Conservation (phyloP, 345 rosid genomes). For the Ceriops tagal region DNA sequence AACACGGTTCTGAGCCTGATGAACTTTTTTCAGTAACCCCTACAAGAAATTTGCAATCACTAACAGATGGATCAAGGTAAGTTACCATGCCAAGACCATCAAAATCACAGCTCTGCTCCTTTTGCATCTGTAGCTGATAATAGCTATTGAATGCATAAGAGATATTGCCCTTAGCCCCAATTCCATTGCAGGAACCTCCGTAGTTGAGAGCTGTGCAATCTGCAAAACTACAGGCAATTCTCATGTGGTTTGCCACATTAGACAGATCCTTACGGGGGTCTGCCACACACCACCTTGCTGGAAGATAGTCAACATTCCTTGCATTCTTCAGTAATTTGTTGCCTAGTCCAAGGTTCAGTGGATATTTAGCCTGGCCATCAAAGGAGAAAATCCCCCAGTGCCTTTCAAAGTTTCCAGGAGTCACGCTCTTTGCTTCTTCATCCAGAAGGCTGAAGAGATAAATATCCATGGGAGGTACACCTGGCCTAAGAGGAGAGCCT, state of each 20-base stretch:
- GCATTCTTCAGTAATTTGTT: conserved; percentile 66
- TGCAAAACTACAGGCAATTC: conserved; percentile 68
- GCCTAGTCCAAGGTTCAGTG: conserved; percentile 73
- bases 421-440: conserved; percentile 77
- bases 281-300: conserved; percentile 93
- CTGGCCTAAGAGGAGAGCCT: conserved; percentile 93
- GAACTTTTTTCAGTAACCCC: conserved; percentile 65
- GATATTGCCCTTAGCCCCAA: conserved; percentile 79
- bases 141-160: conserved; percentile 95
- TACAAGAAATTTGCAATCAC: conserved; percentile 86
- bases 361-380: conserved; percentile 94
- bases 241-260: conserved; percentile 58
- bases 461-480: conserved; percentile 65
- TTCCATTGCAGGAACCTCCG: conserved; percentile 87
- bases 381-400: conserved; percentile 98
- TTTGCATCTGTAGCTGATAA: conserved; percentile 85
- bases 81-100: conserved; percentile 87
- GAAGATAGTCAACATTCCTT: conserved; percentile 67
- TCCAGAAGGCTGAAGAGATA: conserved; percentile 89
- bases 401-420: conserved; percentile 92
- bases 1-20: conserved; percentile 28
- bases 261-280: conserved; percentile 66
- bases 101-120: conserved; percentile 71
- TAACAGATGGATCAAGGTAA: conserved; percentile 80
- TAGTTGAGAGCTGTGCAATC: conserved; percentile 88